Conservation (phyloP, 495 filamentous ascomycete genomes). For the Bathelium albidoporum region DNA sequence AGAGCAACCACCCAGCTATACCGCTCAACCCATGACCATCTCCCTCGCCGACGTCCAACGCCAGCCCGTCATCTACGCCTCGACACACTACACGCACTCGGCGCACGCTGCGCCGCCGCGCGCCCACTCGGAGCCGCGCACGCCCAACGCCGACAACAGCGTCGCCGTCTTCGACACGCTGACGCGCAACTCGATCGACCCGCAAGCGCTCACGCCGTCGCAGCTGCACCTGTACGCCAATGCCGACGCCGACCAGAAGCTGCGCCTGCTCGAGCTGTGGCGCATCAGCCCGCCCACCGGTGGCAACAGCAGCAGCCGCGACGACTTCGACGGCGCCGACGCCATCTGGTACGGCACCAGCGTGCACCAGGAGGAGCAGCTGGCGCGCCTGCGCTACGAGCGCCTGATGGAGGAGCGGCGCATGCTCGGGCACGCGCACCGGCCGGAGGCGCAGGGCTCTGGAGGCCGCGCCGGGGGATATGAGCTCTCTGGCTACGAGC, state of each 20-base stretch:
- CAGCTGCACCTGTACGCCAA: slow-evolving; percentile 32
- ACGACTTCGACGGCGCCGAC: slow-evolving; percentile 11
- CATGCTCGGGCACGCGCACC: neutral
- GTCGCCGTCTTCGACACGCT: slow-evolving; percentile 23
- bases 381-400: slow-evolving; percentile 31
- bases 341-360: slow-evolving; percentile 25
- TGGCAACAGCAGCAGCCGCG: too few species aligned
- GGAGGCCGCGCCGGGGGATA: too few species aligned
- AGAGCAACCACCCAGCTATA: neutral
- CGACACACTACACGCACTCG: slow-evolving; percentile 32
- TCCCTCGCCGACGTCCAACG: slow-evolving; percentile 7
- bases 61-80: slow-evolving; percentile 26
- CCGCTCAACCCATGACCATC: neutral
- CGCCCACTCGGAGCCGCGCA: slow-evolving; percentile 17
- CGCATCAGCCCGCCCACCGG: slow-evolving; percentile 30
- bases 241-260: slow-evolving; percentile 29
- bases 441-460: too few species aligned
- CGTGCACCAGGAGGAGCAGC: slow-evolving; percentile 28
- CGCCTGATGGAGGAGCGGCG: slow-evolving; percentile 12
- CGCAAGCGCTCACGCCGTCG: slow-evolving; percentile 27
- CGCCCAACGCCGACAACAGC: slow-evolving; percentile 17
- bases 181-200: slow-evolving; percentile 28
- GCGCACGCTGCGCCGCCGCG: slow-evolving; percentile 15
- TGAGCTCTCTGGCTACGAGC: slow-evolving; percentile 23
- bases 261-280: slow-evolving; percentile 34